Base-by-base conservation (phyloP, 176 grass and related monocot species). In the Rhynchospora breviuscula region DNA sequence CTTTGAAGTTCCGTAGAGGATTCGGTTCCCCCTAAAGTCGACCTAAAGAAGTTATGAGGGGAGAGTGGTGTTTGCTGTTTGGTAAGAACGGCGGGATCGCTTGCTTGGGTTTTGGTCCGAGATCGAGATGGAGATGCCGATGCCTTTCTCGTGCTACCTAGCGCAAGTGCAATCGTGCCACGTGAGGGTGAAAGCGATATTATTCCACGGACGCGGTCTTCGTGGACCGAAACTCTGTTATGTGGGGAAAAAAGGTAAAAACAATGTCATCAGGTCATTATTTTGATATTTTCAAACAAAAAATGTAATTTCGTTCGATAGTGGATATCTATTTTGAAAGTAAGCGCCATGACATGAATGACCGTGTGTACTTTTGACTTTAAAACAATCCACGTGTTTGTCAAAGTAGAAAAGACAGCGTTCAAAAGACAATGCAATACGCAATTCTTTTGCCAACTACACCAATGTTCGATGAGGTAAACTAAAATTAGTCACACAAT, bases 111-210 rank as follows among this genome's bases (percentile, higher is more conserved):
- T 64, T n/a, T 14, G 63, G 80, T 80, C 8, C 9, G 78, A 51
- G 53, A 43, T 23, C 8, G 52, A 49, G 44, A n/a, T 21, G 5
- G 45, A 5, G 29, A 80, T 13, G 1, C 14, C 13, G 66, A 70
- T 80, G 78, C 54, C 56, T 80, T 80, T 80, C 78, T 79, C 76
- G 51, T n/a, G 74, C 2, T 40, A 47, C 43, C 8, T 26, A 29
- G 79, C 33, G 18, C 35, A 22, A 47, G 2, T 60, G 79, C 57
- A 81, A 64, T 15, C 59, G 25, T 63, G 6, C 58, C 79, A 66
- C 61, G 59, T 81, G 59, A 65, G 17, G 10, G 43, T 15, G 18
- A 19, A 79, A 29, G 58, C 3, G 59, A 81, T 12, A 1, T 46
- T 59, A 63, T 65, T 65, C 4, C 4, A 14, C 1, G 47, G 59